Conservation (phyloP, 2,329 filamentous ascomycete species). For the Beauveria bassiana region DNA sequence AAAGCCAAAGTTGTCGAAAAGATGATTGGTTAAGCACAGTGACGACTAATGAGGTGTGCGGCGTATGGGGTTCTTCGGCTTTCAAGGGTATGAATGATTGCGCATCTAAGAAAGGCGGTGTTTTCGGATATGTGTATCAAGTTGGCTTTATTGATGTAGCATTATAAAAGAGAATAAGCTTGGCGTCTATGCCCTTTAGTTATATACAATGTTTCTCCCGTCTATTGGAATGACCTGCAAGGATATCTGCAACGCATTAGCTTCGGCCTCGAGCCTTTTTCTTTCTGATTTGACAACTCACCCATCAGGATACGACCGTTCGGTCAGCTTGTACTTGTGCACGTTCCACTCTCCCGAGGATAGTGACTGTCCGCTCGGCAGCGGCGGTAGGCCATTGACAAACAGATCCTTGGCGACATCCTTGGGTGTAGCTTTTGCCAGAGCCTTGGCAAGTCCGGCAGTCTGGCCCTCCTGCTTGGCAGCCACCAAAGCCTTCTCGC, state of each 20-base stretch:
- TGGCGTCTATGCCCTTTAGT: conserved; percentile 16
- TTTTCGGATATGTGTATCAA: background rate
- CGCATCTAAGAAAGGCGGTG: background rate
- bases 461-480: conserved; percentile 68
- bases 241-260: conserved; percentile 43
- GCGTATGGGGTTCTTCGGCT: conserved; percentile 1
- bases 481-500: conserved; percentile 60
- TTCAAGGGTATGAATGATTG: background rate
- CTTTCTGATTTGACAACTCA: conserved; percentile 36
- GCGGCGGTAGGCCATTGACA: conserved; percentile 74
- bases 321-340: conserved; percentile 58
- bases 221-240: conserved; percentile 53
- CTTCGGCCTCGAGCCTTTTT: conserved; percentile 10
- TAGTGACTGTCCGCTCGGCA: conserved; percentile 63
- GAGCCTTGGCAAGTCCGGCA: conserved; percentile 62
- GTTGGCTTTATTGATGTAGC: conserved; percentile 5
- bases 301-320: conserved; percentile 63
- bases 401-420: conserved; percentile 60
- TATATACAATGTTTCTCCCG: conserved; percentile 12
- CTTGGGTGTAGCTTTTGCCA: conserved; percentile 46
- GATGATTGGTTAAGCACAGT: conserved; percentile 39
- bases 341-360: conserved; percentile 50
- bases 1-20: conserved; percentile 82
- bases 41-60: conserved; percentile 12
- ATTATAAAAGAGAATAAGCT: conserved; percentile 1